Evolutionary conservation across 2,329 filamentous ascomycete species (phyloP).

Genomic region (Didymella lethalis): DNA sequence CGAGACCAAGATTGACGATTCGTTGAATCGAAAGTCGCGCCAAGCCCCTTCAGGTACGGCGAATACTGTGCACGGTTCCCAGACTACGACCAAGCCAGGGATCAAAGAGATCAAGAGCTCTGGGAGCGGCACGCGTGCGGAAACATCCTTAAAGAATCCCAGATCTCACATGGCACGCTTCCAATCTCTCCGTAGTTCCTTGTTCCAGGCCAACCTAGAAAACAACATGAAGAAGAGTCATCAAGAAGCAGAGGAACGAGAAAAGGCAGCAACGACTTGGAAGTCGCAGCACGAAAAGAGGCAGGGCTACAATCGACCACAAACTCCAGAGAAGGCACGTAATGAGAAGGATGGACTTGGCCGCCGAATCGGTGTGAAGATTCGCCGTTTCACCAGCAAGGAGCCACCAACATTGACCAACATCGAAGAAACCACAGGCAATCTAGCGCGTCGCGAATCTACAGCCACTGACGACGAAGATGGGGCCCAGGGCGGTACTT

Average conservation of each 20-base stretch:
- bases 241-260: slow-evolving; percentile 31
- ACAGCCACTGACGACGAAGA: slow-evolving; percentile 36
- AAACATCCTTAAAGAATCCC: slow-evolving; percentile 23
- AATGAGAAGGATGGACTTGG: slow-evolving; percentile 30
- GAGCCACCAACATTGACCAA: slow-evolving; percentile 36
- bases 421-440: slow-evolving; percentile 32
- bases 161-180: slow-evolving; percentile 44
- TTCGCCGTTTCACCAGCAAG: slow-evolving; percentile 42
- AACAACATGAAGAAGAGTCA: slow-evolving; percentile 33
- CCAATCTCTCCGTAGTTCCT: slow-evolving; percentile 45
- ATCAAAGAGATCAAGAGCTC: slow-evolving; percentile 16
- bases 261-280: slow-evolving; percentile 35
- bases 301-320: slow-evolving; percentile 36
- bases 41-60: slow-evolving; percentile 15
- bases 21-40: slow-evolving; percentile 15
- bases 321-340: slow-evolving; percentile 33
- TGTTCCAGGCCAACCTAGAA: slow-evolving; percentile 45
- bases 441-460: slow-evolving; percentile 32
- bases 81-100: slow-evolving; percentile 23
- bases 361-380: slow-evolving; percentile 35
- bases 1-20: slow-evolving; percentile 19
- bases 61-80: slow-evolving; percentile 18
- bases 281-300: slow-evolving; percentile 40
- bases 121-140: slow-evolving; percentile 9
- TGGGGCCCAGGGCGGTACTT: slow-evolving; percentile 10